phyloP scores from a whole-genome alignment of 2,329 filamentous ascomycete species.

The Penicillium crustosum region DNA sequence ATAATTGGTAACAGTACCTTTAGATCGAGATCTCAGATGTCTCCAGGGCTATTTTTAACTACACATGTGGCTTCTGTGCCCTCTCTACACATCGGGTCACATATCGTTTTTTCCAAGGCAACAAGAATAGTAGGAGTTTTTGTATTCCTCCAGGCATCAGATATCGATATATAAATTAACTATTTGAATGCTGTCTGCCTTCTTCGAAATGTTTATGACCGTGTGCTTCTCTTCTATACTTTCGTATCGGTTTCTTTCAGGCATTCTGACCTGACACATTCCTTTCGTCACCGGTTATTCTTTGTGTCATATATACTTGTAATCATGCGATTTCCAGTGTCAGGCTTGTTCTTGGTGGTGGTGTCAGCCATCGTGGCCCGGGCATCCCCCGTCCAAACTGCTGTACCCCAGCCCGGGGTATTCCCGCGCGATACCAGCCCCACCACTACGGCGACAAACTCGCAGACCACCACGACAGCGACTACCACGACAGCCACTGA shows the following conservation, averaged over 20 bases:
- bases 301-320: neutral
- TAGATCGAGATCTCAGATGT: too few relatives aligned
- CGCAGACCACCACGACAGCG: conserved; percentile 1
- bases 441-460: neutral
- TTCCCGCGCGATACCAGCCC: neutral
- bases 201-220: neutral
- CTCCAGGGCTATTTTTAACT: conserved; percentile 6
- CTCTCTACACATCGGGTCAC: neutral
- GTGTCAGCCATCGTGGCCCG: neutral
- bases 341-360: neutral
- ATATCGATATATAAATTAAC: conserved; percentile 2
- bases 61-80: neutral
- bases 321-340: neutral
- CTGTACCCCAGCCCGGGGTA: neutral
- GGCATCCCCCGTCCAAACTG: conserved; percentile 6
- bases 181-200: neutral
- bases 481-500: neutral
- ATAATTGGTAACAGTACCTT: neutral
- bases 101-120: neutral
- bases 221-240: neutral
- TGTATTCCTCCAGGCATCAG: neutral
- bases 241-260: neutral
- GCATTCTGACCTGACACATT: neutral
- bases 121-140: neutral
- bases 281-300: neutral